phyloP scores from a whole-genome alignment of 768 basidiomycete genomes.

The Cytidiella melzeri region DNA sequence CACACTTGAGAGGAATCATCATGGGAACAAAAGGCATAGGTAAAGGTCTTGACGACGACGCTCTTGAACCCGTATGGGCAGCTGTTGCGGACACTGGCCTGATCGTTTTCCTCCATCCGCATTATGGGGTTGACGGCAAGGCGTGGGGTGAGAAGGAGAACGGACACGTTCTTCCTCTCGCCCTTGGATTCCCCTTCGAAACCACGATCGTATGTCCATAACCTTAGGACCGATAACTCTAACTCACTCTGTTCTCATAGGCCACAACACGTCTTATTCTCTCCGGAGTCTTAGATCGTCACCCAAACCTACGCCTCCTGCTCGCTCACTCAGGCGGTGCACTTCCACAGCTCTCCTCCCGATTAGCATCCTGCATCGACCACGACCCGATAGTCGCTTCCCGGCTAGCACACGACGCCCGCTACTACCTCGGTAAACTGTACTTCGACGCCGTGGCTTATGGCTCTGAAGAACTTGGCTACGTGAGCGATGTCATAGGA shows the following conservation, averaged over 20 bases:
- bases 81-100: constrained; percentile 64
- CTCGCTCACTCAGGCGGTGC: constrained; percentile 87
- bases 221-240: too few relatives aligned
- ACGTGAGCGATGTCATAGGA: constrained; percentile 64
- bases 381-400: constrained; percentile 79
- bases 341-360: constrained; percentile 76
- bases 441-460: constrained; percentile 88
- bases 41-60: constrained; percentile 72
- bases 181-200: constrained; percentile 87
- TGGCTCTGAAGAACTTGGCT: constrained; percentile 78
- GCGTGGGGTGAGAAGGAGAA: constrained; percentile 75
- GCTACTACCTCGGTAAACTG: constrained; percentile 75
- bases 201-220: constrained; percentile 68
- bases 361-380: constrained; percentile 76
- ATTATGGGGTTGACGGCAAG: constrained; percentile 73
- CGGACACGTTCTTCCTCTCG: constrained; percentile 83
- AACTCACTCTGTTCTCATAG: too few relatives aligned
- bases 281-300: constrained; percentile 73
- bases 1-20: constrained; percentile 72
- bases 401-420: constrained; percentile 72
- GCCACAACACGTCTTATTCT: constrained; percentile 78
- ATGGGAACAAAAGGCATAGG: constrained; percentile 79
- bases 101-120: constrained; percentile 80
- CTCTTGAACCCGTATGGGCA: constrained; percentile 77
- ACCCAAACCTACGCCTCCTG: constrained; percentile 67